Conservation (phyloP, 2,329 filamentous ascomycete species). For the Talaromyces sp. region DNA sequence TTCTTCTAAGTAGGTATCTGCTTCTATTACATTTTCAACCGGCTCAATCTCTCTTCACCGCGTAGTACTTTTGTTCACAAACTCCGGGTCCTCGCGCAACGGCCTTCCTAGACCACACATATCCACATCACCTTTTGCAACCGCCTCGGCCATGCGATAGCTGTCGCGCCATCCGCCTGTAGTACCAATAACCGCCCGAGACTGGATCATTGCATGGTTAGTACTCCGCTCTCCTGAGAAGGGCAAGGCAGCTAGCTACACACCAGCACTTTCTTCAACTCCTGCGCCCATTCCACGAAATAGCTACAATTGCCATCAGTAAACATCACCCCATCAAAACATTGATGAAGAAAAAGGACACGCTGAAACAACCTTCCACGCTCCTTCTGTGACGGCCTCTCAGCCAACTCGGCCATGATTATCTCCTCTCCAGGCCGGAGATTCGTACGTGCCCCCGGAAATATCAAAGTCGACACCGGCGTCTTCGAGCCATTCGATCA, state of each 20-base stretch:
- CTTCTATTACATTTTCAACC: constrained; percentile 30
- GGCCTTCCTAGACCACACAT: constrained; percentile 26
- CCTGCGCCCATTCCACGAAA: constrained; percentile 25
- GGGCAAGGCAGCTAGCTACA: neutral
- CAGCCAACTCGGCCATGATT: neutral
- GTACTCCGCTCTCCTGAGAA: constrained; percentile 16
- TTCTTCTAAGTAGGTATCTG: no score
- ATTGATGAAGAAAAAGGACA: no score
- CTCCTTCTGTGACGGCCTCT: constrained; percentile 21
- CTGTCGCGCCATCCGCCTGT: constrained; percentile 28
- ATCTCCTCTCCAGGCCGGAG: constrained; percentile 24
- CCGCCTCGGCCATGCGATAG: constrained; percentile 26
- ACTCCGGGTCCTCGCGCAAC: constrained; percentile 24
- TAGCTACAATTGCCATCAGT: constrained; percentile 18
- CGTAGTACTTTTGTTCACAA: constrained; percentile 25
- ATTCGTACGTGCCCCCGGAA: constrained; percentile 26
- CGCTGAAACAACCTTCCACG: constrained; percentile 18
- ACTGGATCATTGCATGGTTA: no score
- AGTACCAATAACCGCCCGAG: constrained; percentile 27
- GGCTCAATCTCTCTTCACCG: constrained; percentile 22
- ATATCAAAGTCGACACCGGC: constrained; percentile 28
- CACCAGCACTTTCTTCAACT: constrained; percentile 24
- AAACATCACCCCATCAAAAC: neutral
- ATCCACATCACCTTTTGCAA: constrained; percentile 24
- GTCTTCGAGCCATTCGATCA: constrained; percentile 25